Conservation (phyloP, 202 grass and related monocot species). For the Saccharum hybrid region DNA sequence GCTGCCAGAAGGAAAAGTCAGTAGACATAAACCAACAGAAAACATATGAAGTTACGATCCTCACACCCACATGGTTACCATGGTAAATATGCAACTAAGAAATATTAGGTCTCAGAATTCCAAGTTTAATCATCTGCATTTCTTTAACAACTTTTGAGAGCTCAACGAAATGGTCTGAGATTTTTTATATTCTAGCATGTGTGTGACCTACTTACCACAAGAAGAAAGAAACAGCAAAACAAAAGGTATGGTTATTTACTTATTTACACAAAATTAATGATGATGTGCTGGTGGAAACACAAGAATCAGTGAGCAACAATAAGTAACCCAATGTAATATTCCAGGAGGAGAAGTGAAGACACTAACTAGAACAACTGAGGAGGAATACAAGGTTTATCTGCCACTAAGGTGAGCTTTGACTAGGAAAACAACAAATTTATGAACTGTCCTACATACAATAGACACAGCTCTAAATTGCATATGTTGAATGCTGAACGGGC, state of each 20-base stretch:
- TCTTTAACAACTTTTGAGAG: neutral
- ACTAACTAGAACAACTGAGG: neutral
- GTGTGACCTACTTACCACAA: neutral
- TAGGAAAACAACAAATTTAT: neutral
- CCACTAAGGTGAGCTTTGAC: neutral
- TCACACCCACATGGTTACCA: conserved; percentile 1
- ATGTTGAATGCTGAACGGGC: neutral
- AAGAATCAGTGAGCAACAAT: neutral
- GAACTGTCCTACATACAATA: neutral
- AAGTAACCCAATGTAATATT: neutral
- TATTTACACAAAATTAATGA: neutral
- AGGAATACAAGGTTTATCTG: neutral
- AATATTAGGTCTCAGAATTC: neutral
- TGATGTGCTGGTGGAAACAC: neutral
- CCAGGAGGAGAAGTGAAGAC: neutral
- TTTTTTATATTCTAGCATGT: neutral
- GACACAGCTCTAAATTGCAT: neutral
- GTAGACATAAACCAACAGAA: neutral
- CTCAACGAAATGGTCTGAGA: neutral
- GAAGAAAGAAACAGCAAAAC: neutral
- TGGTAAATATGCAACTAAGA: neutral
- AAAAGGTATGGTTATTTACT: neutral
- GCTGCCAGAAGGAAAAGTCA: conserved; percentile 41
- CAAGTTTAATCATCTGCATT: neutral
- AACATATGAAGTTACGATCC: neutral